phyloP scores from a whole-genome alignment of 164 flowering plant species.

The Macadamia tetraphylla region DNA sequence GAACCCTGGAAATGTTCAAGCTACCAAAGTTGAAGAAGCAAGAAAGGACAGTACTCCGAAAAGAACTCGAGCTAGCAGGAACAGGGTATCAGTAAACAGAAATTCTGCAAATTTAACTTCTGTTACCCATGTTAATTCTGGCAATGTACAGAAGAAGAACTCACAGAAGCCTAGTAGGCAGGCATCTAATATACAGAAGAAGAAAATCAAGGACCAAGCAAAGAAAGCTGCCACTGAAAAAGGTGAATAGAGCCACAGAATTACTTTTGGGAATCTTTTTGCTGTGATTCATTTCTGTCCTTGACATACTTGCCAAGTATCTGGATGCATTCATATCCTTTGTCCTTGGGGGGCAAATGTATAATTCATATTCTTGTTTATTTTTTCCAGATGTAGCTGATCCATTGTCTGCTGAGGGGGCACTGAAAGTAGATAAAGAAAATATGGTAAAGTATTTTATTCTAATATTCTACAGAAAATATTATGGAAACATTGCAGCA shows the following conservation, averaged over 20 bases:
- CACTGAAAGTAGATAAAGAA: slow-evolving; percentile 59
- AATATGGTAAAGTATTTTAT: slow-evolving; percentile 44
- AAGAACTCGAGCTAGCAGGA: slow-evolving; percentile 21
- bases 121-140: slow-evolving; percentile 21
- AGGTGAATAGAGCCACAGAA: slow-evolving; percentile 27
- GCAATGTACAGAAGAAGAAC: slow-evolving; percentile 31
- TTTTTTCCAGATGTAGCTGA: slow-evolving; percentile 20
- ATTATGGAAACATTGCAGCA: too few relatives aligned
- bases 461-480: neutral
- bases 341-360: neutral
- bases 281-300: too few relatives aligned
- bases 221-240: slow-evolving; percentile 31
- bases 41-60: slow-evolving; percentile 29
- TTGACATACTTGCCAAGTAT: neutral
- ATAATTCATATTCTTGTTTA: neutral
- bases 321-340: neutral
- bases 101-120: slow-evolving; percentile 29
- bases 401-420: slow-evolving; percentile 17
- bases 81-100: slow-evolving; percentile 26
- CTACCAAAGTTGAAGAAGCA: slow-evolving; percentile 26
- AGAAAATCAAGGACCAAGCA: slow-evolving; percentile 29
- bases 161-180: slow-evolving; percentile 36
- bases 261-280: neutral
- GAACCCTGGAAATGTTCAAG: slow-evolving; percentile 32
- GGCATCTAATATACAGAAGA: slow-evolving; percentile 28